Evolutionary conservation across 768 basidiomycete genomes (phyloP), one percentile per base, ranked within the genome.

Genomic region (Udeniomyces megalosporus): DNA sequence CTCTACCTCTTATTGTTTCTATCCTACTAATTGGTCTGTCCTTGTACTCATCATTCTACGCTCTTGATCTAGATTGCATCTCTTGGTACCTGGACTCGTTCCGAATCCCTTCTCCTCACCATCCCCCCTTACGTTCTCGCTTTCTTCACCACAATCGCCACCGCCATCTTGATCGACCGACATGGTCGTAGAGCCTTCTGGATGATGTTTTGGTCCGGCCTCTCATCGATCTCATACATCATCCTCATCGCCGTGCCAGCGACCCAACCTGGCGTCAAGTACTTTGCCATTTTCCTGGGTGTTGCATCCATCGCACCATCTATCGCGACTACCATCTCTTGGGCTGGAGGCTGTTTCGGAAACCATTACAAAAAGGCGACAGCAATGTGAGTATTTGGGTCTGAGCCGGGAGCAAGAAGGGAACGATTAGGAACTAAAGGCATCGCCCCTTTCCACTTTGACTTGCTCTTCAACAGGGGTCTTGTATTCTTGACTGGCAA

Each of bases 41-140:
- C n/a, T n/a, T n/a, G n/a, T n/a, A n/a, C n/a, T n/a, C n/a, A n/a
- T n/a, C n/a, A n/a, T n/a, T n/a, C n/a, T n/a, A n/a, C n/a, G n/a
- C n/a, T n/a, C n/a, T n/a, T n/a, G n/a, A n/a, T n/a, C n/a, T n/a
- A n/a, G n/a, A n/a, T n/a, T n/a, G n/a, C n/a, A n/a, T n/a, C n/a
- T n/a, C 76, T 86, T 8, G 83, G 83, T 14, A 69, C 45, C 34
- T 76, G 69, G 64, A 67, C 70, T 0, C 67, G 66, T 2, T 58
- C 72, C 5, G 70, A 74, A 51, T 70, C 72, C 0, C 67, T 73
- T 17, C 69, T 74, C 0, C 67, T 74, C 15, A 69, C 69, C 46
- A 31, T 59, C 15, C 63, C 61, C 38, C 61, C 77, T 15, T 77
- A 76, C 67, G 75, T 74, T 24, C 69, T 76, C 42, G 74, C 72